A percentile compares a stretch with the other conserved stretches of the same genome.
These are phyloP conservation scores for Dioscorea cayenensis DNA, from an alignment of 116 monocot genomes.

Conservation along the genomic window DNA sequence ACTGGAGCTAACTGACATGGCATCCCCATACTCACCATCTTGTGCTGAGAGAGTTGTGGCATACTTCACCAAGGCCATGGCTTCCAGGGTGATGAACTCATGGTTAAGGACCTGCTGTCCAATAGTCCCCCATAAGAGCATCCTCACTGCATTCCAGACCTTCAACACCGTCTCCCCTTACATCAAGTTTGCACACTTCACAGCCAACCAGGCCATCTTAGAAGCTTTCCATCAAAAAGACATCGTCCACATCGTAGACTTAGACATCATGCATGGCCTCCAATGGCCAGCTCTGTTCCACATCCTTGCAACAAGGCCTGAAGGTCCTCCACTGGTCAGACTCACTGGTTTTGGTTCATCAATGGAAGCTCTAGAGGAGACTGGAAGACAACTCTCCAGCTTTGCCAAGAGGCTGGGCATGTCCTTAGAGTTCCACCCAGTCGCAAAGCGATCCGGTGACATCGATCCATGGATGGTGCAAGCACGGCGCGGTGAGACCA, in stretches of 20 bases:
- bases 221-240: conserved; percentile 23
- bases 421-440: conserved; percentile 32
- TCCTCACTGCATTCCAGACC: conserved; percentile 21
- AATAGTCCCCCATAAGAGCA: conserved; percentile 6
- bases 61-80: conserved; percentile 47
- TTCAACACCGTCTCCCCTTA: conserved; percentile 35
- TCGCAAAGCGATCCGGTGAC: conserved; percentile 17
- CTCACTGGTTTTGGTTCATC: conserved; percentile 27
- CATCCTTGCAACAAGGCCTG: conserved; percentile 25
- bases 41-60: conserved; percentile 40
- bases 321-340: conserved; percentile 30
- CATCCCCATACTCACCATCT: conserved; percentile 20
- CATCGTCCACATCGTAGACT: conserved; percentile 40
- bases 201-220: conserved; percentile 50
- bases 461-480: conserved; percentile 1
- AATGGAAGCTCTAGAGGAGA: conserved; percentile 10
- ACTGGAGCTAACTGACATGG: conserved; percentile 24
- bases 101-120: conserved; percentile 19
- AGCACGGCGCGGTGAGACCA: conserved; percentile 14
- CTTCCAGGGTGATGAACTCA: conserved; percentile 23
- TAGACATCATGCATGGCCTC: conserved; percentile 48
- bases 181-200: conserved; percentile 49
- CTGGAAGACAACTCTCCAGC: conserved; percentile 27
- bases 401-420: conserved; percentile 31
- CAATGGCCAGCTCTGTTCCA: conserved; percentile 50